Base-by-base conservation (phyloP, 1,139 yeast species). In the Nakaseomyces uthaithaninus region DNA sequence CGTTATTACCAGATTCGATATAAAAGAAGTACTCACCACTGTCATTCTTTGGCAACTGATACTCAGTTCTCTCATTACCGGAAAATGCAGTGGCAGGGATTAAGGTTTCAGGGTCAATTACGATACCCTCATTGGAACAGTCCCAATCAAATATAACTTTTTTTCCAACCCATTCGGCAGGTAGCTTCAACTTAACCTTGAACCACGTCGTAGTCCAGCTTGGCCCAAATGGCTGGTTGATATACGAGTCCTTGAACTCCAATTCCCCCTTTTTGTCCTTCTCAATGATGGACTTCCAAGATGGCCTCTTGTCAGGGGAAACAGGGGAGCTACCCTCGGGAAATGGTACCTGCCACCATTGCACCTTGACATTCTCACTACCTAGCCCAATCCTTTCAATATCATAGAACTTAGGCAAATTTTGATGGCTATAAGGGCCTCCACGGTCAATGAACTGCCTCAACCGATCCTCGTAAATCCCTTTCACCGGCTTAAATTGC, bases 121-220 rank as follows among this genome's bases (percentile, higher is more conserved):
- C 73, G 52, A 89, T 65, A 3, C 94, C 97, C 62, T 91, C 98
- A 52, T 82, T 81, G 44, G 77, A 75, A 38, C 87, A 77, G 57
- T 91, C 94, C 89, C 94, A 91, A 45, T 86, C 83, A 45, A 87
- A 75, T 42, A 77, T 67, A 35, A 87, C 71, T 44, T 71, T 71
- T 30, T 71, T 72, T 33, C 65, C 66, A 12, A 69, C 51, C 83
- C 91, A 82, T 3, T 67, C 60, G 16, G 66, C 54, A 0, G 95
- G 94, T 6, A 89, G 67, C 23, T 68, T 66, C 46, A 84, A 63
- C 19, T 70, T 64, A 30, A 89, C 66, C 51, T 78, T 74, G 63
- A 91, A 86, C 98, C 98, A 91, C 52, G 87, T 93, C 1, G 96
- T 82, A 48, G 91, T 80, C 98, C 97, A 91, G 12, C 94, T 81